Conservation (phyloP, 2,329 filamentous ascomycete genomes). For the Arachnomyces sp. region DNA sequence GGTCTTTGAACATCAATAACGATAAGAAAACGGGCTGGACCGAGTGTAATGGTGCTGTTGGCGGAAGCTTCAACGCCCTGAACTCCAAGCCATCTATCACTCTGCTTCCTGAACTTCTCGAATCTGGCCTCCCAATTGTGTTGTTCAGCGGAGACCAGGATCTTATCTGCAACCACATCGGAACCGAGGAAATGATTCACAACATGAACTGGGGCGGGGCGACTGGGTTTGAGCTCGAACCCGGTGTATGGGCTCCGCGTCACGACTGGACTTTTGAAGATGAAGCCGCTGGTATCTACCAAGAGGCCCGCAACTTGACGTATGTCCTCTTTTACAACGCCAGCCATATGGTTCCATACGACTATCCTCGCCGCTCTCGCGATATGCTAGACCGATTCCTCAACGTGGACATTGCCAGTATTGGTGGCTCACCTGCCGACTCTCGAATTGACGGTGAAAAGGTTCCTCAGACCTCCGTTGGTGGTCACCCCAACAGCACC, state of each 20-base stretch:
- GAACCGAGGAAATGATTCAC: slow-evolving; percentile 83
- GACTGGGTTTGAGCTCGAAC: slow-evolving; percentile 79
- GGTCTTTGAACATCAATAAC: slow-evolving; percentile 71
- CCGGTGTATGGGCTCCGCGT: slow-evolving; percentile 84
- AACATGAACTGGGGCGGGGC: slow-evolving; percentile 88
- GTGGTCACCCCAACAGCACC: slow-evolving; percentile 62
- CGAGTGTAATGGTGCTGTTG: slow-evolving; percentile 78
- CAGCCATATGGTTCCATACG: slow-evolving; percentile 97
- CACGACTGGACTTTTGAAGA: slow-evolving; percentile 91
- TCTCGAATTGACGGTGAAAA: slow-evolving; percentile 80
- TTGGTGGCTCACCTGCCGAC: slow-evolving; percentile 71
- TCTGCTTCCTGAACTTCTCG: slow-evolving; percentile 68
- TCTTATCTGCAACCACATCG: slow-evolving; percentile 93
- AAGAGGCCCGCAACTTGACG: slow-evolving; percentile 87
- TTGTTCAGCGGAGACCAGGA: slow-evolving; percentile 93
- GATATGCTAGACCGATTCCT: slow-evolving; percentile 99
- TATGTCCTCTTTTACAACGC: slow-evolving; percentile 94
- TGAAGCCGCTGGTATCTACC: slow-evolving; percentile 80
- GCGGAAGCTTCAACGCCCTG: slow-evolving; percentile 57
- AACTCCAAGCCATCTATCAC: slow-evolving; percentile 66
- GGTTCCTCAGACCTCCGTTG: slow-evolving; percentile 66
- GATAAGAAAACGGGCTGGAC: slow-evolving; percentile 83
- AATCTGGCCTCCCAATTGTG: slow-evolving; percentile 62
- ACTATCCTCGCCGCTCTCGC: slow-evolving; percentile 73
- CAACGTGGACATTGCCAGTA: slow-evolving; percentile 79